phyloP scores from a whole-genome alignment of 2,329 filamentous ascomycete genomes.

The Neobulgaria alba region DNA sequence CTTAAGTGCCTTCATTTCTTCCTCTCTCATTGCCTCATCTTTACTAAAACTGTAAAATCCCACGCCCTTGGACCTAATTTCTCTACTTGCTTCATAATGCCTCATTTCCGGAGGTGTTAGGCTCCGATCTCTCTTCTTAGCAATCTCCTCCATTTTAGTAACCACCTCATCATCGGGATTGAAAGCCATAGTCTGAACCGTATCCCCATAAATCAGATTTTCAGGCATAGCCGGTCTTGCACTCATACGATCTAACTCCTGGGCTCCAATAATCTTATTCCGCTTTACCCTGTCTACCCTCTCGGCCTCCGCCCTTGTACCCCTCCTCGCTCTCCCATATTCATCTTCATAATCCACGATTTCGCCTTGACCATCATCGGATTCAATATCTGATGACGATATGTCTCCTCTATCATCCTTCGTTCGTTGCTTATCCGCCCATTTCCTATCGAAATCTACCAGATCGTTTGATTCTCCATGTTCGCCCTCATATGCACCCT shows the following conservation, averaged over 20 bases:
- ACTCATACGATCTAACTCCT: slow-evolving; percentile 60
- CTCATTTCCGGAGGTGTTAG: slow-evolving; percentile 69
- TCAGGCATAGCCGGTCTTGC: slow-evolving; percentile 58
- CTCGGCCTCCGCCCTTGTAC: slow-evolving; percentile 60
- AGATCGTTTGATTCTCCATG: slow-evolving; percentile 57
- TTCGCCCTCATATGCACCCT: slow-evolving; percentile 60
- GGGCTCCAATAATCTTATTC: slow-evolving; percentile 44
- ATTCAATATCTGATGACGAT: slow-evolving; percentile 51
- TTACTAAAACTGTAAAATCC: slow-evolving; percentile 87
- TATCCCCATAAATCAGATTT: slow-evolving; percentile 75
- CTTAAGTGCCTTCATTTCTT: slow-evolving; percentile 68
- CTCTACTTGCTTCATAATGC: slow-evolving; percentile 79
- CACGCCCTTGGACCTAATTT: slow-evolving; percentile 80
- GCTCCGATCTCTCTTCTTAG: slow-evolving; percentile 67
- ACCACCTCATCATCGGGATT: slow-evolving; percentile 57
- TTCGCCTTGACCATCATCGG: slow-evolving; percentile 43
- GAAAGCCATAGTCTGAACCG: slow-evolving; percentile 78
- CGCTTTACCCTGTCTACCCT: slow-evolving; percentile 49
- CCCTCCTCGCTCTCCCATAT: slow-evolving; percentile 73
- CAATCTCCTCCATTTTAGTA: slow-evolving; percentile 69
- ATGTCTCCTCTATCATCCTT: slow-evolving; percentile 25
- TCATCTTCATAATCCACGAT: slow-evolving; percentile 86
- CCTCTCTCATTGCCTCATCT: slow-evolving; percentile 54
- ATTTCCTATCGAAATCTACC: slow-evolving; percentile 94
- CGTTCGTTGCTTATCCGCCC: slow-evolving; percentile 57